Base-by-base conservation (phyloP, 1,284 basidiomycete genomes). In the Apiotrichum veenhuisii region DNA sequence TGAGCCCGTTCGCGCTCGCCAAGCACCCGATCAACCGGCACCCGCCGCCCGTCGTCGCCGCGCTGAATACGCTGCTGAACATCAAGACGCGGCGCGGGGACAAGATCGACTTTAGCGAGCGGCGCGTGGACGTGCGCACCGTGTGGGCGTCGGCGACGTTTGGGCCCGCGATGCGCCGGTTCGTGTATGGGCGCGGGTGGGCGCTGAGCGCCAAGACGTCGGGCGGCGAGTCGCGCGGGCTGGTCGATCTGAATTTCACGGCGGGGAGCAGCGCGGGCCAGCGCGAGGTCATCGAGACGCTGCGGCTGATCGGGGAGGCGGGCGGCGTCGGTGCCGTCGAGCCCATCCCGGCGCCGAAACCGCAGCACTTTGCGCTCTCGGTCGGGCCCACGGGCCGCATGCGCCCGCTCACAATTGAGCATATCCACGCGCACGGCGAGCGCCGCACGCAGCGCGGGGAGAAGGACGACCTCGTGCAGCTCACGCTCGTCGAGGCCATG, bases 81-180 rank as follows among this genome's bases (percentile, higher is more conserved):
- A 65, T 71, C 30, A 18, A 34, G n/a, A 25, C 45, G 0, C 15
- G 17, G 14, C n/a, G 7, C 8, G 33, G 40, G 20, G 54, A 36
- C 30, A 25, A 10, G 30, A 23, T 62, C 14, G 66, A 71, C 50
- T 65, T 64, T 40, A 25, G 26, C 0, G 15, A 12, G 1, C 49
- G 46, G 1, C 55, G 63, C n/a, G 38, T 47, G 18, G 40, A 64
- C 41, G 46, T 68, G 5, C 64, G 61, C 22, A 70, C 63, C 2
- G 63, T 69, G 1, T 71, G 68, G 69, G 63, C 59, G 14, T 63
- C 63, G 30, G 67, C 69, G 8, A 66, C 61, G 18, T 44, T 72
- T 42, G 44, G 48, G n/a, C 45, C 49, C 18, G 54, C 54, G 14
- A 52, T 68, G 12, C 59, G 64, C 51, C 44, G 62, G 15, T 63